These are phyloP conservation scores for Margaritispora aquatica DNA, from an alignment of 495 filamentous ascomycete genomes.

Conservation along the genomic window DNA sequence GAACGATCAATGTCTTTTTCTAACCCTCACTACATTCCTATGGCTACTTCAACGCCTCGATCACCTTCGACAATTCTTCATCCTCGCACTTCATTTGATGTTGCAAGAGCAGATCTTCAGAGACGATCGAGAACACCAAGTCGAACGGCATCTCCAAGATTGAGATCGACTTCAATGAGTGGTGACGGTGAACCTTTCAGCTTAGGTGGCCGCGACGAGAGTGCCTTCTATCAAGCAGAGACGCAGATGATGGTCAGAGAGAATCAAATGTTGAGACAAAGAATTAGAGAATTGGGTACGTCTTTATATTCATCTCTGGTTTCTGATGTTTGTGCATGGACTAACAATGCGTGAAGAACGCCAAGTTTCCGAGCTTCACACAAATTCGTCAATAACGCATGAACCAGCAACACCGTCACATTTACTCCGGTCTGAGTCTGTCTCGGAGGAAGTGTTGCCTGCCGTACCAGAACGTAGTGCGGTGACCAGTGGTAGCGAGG, in stretches of 20 bases:
- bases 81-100: slow-evolving; percentile 49
- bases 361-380: slow-evolving; percentile 32
- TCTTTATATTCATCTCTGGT: slow-evolving; percentile 3
- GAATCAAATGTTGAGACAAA: slow-evolving; percentile 85
- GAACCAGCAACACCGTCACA: slow-evolving; percentile 35
- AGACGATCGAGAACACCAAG: slow-evolving; percentile 51
- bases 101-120: slow-evolving; percentile 43
- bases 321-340: not conserved
- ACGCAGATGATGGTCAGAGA: slow-evolving; percentile 79
- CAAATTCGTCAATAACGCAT: slow-evolving; percentile 28
- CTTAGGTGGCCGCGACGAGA: slow-evolving; percentile 62
- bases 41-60: slow-evolving; percentile 34
- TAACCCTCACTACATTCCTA: slow-evolving; percentile 30
- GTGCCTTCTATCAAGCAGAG: slow-evolving; percentile 87
- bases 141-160: slow-evolving; percentile 46
- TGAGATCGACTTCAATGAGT: slow-evolving; percentile 49
- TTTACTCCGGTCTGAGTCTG: slow-evolving; percentile 27
- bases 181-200: slow-evolving; percentile 38
- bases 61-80: slow-evolving; percentile 49
- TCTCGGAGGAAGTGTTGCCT: slow-evolving; percentile 17
- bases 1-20: slow-evolving; percentile 53
- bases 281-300: slow-evolving; percentile 78
- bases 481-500: not conserved
- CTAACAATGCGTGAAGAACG: slow-evolving; percentile 25
- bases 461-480: not conserved